phyloP scores from a whole-genome alignment of 1,284 basidiomycete species.

The Microbotryomycetes sp. region DNA sequence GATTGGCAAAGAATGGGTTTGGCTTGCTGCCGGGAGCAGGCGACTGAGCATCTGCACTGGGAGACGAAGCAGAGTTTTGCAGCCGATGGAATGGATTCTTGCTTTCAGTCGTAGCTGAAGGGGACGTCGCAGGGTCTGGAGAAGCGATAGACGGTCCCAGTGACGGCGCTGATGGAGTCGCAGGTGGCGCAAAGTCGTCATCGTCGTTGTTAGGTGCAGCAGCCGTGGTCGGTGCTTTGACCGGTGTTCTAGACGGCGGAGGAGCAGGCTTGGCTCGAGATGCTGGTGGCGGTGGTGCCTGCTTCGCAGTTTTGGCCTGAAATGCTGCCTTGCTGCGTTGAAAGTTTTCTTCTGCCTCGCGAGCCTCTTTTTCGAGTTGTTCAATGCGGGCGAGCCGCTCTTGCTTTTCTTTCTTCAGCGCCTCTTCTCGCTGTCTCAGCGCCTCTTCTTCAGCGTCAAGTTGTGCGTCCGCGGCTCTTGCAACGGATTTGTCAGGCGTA shows the following conservation, averaged over 20 bases:
- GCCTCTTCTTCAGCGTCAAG: conserved; percentile 64
- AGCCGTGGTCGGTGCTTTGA: neutral
- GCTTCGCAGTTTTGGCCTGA: conserved; percentile 2
- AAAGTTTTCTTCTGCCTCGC: conserved; percentile 51
- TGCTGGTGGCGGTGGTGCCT: conserved; percentile 31
- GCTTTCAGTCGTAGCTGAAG: conserved; percentile 13
- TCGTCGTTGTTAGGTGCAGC: conserved; percentile 1
- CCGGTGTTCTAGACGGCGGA: neutral
- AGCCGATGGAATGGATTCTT: conserved; percentile 33
- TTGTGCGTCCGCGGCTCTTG: conserved; percentile 27
- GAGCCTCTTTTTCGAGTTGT: conserved; percentile 51
- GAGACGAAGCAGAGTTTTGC: conserved; percentile 6
- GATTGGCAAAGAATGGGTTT: conserved; percentile 35
- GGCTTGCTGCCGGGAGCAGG: conserved; percentile 22
- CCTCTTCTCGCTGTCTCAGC: conserved; percentile 63
- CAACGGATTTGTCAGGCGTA: neutral
- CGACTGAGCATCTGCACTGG: conserved; percentile 1
- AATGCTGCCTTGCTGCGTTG: conserved; percentile 31
- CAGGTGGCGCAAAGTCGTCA: conserved; percentile 33
- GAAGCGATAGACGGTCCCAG: conserved; percentile 26
- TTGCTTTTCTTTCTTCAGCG: conserved; percentile 62
- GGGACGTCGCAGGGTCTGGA: neutral
- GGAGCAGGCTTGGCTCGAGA: conserved; percentile 16
- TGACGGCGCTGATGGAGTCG: conserved; percentile 40
- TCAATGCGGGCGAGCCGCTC: conserved; percentile 30